Evolutionary conservation across 768 basidiomycete genomes (phyloP), one percentile per base, ranked within the genome.

Genomic region (Rhizopogon salebrosus): DNA sequence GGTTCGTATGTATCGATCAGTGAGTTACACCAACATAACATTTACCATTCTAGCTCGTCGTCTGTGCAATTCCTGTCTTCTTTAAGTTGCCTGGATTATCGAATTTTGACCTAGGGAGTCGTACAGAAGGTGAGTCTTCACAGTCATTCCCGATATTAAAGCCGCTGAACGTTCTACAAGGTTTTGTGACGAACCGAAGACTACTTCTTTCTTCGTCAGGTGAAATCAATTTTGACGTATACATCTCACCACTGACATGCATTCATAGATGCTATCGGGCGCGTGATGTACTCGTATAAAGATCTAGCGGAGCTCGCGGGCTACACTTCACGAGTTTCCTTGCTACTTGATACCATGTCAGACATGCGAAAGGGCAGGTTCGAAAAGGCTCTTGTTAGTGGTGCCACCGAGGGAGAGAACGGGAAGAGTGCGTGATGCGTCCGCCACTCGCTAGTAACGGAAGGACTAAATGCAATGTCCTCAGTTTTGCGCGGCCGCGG

Each of bases 211-310:
- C 92, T n/a, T 83, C 92, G 3, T 90, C 89, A 54, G 87, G 87
- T 83, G 54, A 46, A 56, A 72, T 54, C n/a, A 31, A n/a, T n/a
- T 26, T 48, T 23, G 20, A 48, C 29, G 6, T 57, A 49, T 34
- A 29, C 16, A 41, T 40, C 49, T 34, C 20, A 31, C 54, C 41
- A 16, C 6, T 24, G 27, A 29, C 27, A 39, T 38, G 22, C 13
- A 54, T 35, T 53, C 18, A 53, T 58, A 83, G 95, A 98, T 72
- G 95, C 95, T 1, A 89, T 98, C 60, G 94, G 94, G 29, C 82
- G 95, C 18, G 84, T 97, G 26, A 93, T 98, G 92, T 95, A 95
- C 67, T 93, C 92, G 3, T 98, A 97, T 74, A 98, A 97, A 69
- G 95, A 98, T 65, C 76, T 99, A 4, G 84, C 92, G 4, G 95